Conservation (phyloP, 2,329 filamentous ascomycete genomes). For the Berkeleyomyces rouxiae region DNA sequence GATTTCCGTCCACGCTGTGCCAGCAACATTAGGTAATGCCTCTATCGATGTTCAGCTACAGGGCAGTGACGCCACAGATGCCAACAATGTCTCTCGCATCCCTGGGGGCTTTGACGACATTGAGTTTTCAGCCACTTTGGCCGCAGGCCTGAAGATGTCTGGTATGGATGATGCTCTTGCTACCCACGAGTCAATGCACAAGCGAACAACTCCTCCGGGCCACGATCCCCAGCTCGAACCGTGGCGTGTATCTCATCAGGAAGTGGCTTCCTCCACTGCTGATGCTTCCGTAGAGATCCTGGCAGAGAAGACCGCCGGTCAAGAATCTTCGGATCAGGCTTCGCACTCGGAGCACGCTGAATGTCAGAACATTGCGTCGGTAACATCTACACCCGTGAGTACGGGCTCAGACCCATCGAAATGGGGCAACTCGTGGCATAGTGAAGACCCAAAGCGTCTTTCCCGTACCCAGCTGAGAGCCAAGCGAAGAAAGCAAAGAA, state of each 20-base stretch:
- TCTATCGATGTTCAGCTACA: neutral
- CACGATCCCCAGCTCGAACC: neutral
- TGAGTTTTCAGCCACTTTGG: slow-evolving; percentile 8
- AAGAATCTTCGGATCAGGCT: neutral
- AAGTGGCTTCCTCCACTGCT: neutral
- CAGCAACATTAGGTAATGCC: slow-evolving; percentile 7
- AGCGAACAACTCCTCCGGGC: slow-evolving; percentile 2
- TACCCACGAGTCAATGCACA: slow-evolving; percentile 2
- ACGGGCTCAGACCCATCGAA: neutral
- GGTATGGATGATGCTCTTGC: neutral
- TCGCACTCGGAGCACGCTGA: slow-evolving; percentile 12
- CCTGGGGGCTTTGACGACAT: slow-evolving; percentile 1
- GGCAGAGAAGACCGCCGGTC: neutral
- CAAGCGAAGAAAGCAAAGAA: neutral
- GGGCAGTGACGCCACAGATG: neutral
- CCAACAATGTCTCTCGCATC: neutral
- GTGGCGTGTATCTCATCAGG: neutral
- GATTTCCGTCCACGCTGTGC: slow-evolving; percentile 18
- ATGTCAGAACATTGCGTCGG: neutral
- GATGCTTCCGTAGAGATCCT: neutral
- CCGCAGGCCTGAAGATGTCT: slow-evolving; percentile 3
- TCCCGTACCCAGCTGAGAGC: slow-evolving; percentile 1
- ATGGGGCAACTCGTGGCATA: slow-evolving; percentile 5
- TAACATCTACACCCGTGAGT: neutral
- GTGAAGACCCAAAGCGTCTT: neutral